A percentile compares a stretch with the other conserved stretches of the same genome.
Evolutionary conservation across 345 rosid species (phyloP).

Genomic region (Lumnitzera littorea): DNA sequence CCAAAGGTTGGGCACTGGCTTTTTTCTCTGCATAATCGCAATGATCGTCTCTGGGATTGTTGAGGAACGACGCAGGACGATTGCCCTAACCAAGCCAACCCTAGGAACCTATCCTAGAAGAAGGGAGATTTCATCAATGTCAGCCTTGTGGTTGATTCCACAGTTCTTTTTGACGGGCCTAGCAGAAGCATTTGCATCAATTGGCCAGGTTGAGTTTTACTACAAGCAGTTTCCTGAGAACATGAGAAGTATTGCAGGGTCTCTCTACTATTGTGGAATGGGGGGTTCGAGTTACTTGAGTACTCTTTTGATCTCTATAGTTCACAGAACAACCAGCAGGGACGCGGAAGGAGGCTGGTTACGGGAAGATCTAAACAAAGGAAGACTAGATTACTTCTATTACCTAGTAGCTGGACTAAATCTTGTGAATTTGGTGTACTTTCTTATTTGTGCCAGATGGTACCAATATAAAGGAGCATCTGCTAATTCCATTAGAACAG

Average conservation of each 20-base stretch:
- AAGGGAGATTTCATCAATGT: constrained; percentile 44
- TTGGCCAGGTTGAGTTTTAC: constrained; percentile 36
- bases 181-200: constrained; percentile 28
- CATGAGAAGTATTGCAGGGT: constrained; percentile 54
- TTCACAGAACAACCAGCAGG: constrained; percentile 24
- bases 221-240: constrained; percentile 59
- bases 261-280: constrained; percentile 30
- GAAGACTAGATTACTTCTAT: constrained; percentile 37
- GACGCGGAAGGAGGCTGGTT: constrained; percentile 36
- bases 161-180: constrained; percentile 38
- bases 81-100: constrained; percentile 34
- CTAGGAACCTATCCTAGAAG: constrained; percentile 28
- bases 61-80: constrained; percentile 27
- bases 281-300: constrained; percentile 39
- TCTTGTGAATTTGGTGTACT: constrained; percentile 23
- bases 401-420: constrained; percentile 31
- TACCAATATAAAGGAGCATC: constrained; percentile 25
- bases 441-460: constrained; percentile 29
- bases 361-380: constrained; percentile 44
- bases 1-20: constrained; percentile 41
- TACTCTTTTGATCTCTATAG: constrained; percentile 23
- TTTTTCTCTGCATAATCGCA: constrained; percentile 16
- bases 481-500: neutral
- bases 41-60: constrained; percentile 32
- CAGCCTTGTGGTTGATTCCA: constrained; percentile 32